phyloP scores from a whole-genome alignment of 495 filamentous ascomycete genomes.

The Sporormia fimetaria region DNA sequence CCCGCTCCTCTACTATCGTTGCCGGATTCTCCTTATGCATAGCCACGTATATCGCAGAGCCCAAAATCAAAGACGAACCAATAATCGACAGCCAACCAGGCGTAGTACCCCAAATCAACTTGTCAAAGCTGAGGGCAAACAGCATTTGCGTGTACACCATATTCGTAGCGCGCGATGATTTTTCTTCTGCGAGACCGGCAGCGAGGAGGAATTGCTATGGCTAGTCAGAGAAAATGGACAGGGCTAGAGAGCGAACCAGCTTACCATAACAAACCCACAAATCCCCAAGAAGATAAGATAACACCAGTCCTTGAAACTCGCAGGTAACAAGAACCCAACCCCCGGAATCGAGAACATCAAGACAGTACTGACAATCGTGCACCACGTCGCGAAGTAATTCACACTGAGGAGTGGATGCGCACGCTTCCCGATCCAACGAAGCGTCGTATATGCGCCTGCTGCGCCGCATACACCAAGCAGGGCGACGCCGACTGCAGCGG shows the following conservation, averaged over 20 bases:
- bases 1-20: conserved; percentile 11
- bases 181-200: conserved; percentile 59
- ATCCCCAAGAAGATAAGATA: conserved; percentile 57
- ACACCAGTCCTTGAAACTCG: conserved; percentile 52
- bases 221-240: conserved; percentile 2
- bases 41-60: conserved; percentile 69
- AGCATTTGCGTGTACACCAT: conserved; percentile 92
- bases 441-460: conserved; percentile 63
- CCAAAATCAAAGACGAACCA: conserved; percentile 70
- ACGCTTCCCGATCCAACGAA: conserved; percentile 73
- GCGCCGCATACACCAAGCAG: conserved; percentile 73
- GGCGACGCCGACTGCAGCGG: conserved; percentile 60
- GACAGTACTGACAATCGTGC: conserved; percentile 51
- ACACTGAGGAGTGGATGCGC: conserved; percentile 78
- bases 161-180: conserved; percentile 54
- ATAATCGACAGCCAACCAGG: conserved; percentile 55
- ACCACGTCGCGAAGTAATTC: conserved; percentile 70
- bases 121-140: conserved; percentile 76
- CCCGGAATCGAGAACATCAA: conserved; percentile 47
- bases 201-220: conserved; percentile 69
- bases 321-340: conserved; percentile 50
- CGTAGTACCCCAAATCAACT: conserved; percentile 59
- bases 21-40: conserved; percentile 34
- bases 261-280: conserved; percentile 63
- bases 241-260: conserved; percentile 3